A percentile compares a stretch with the other conserved stretches of the same genome.
phyloP scores from a whole-genome alignment of 2,329 filamentous ascomycete genomes.

The Periglandula ipomoeae region DNA sequence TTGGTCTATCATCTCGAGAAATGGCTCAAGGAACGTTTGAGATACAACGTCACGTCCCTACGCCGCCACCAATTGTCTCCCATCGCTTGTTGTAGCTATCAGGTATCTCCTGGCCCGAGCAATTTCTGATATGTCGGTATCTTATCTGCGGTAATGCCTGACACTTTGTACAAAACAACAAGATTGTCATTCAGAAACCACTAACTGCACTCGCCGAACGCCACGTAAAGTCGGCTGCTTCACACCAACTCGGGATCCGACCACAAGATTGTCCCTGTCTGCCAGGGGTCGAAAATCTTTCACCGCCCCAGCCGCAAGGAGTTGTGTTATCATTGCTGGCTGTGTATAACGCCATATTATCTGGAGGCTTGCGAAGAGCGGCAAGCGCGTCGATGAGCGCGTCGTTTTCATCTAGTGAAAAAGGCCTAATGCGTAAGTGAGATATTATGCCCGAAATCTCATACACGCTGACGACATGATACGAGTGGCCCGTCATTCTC shows the following conservation, averaged over 20 bases:
- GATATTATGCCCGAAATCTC: too few relatives aligned
- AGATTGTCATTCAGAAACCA: neutral
- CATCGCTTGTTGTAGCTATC: neutral
- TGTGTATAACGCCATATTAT: neutral
- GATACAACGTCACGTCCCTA: neutral
- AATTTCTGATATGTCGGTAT: too few relatives aligned
- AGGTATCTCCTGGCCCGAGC: too few relatives aligned
- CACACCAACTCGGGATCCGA: neutral
- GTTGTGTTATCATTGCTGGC: neutral
- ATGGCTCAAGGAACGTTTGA: neutral
- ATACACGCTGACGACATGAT: too few relatives aligned
- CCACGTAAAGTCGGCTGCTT: neutral
- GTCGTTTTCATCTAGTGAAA: too few relatives aligned
- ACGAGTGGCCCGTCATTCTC: neutral
- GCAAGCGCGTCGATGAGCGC: too few relatives aligned
- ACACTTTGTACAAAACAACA: neutral
- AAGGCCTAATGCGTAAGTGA: too few relatives aligned
- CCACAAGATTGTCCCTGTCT: neutral
- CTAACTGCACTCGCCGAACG: neutral
- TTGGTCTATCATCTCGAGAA: neutral
- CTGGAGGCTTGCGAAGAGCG: neutral
- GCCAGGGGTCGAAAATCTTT: constrained; percentile 2
- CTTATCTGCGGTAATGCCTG: too few relatives aligned
- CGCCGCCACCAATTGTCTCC: neutral
- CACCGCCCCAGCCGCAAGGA: neutral